Base-by-base conservation (phyloP, 2,329 filamentous ascomycete species). In the Lachnellula occidentalis region DNA sequence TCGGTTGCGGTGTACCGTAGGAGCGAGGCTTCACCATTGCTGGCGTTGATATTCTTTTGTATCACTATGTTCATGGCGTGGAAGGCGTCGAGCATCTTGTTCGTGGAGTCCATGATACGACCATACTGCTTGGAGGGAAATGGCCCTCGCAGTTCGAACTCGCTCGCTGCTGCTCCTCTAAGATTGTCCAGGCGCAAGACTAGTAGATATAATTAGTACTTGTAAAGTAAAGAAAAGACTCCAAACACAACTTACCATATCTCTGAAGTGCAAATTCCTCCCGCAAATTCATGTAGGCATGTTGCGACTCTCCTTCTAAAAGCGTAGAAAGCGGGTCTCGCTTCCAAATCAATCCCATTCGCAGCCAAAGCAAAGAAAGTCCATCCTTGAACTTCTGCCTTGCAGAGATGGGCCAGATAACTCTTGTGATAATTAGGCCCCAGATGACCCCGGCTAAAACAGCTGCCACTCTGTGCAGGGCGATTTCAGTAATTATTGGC, bases 261-360 rank as follows among this genome's bases (percentile, higher is more conserved):
- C 88, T 84, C 66, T 95, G 91, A 51, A 99, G 80, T 42, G 91
- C 87, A 4, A 88, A 82, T 68, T 96, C 92, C 71, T 97, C 94
- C 36, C 86, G 82, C n/a, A 91, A 81, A 58, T 86, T 86, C 80
- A 96, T 91, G 69, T 95, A 97, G 5, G 84, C 82, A 53, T 75
- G 65, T n/a, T 70, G 67, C 36, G 78, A 73, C 4, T 76, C 74
- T 56, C 78, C 82, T 45, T 84, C 78, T 1, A 85, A 74, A 53
- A 96, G 78, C 6, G 86, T 82, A 4, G 88, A 86, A 22, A 99
- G 76, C 0, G 94, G 94, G 8, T 95, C 92, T 45, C 92, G 84
- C 73, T 92, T 95, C 94, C 94, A 99, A 61, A 97, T 92, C 34
- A 99, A 79, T 15, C 91, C 90, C 84, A 99, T 92, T 55, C 95